Evolutionary conservation across 2,329 filamentous ascomycete genomes (phyloP).

Genomic region (Hymenoscyphus repandus): DNA sequence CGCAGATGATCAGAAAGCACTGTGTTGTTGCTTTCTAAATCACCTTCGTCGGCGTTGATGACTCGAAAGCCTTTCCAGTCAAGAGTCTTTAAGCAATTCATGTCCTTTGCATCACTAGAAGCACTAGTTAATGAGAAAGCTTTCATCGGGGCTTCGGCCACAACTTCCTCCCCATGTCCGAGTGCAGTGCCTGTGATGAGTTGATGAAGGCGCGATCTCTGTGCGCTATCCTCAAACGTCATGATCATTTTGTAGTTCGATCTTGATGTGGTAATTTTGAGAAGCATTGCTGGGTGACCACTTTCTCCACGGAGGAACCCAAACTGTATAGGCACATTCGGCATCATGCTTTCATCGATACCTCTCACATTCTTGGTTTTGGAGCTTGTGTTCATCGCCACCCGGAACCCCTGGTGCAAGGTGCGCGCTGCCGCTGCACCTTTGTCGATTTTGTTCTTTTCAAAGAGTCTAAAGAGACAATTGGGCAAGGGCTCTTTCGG

Average conservation of each 20-base stretch:
- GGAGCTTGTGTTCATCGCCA: conserved; percentile 73
- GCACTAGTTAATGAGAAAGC: conserved; percentile 57
- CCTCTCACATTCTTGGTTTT: conserved; percentile 73
- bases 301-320: conserved; percentile 70
- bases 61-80: conserved; percentile 64
- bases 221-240: conserved; percentile 68
- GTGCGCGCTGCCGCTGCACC: conserved; percentile 68
- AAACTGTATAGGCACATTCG: conserved; percentile 67
- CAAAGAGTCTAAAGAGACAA: conserved; percentile 72
- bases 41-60: conserved; percentile 61
- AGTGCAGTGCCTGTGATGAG: conserved; percentile 69
- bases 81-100: conserved; percentile 31
- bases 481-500: conserved; percentile 66
- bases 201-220: conserved; percentile 66
- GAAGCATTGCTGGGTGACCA: conserved; percentile 57
- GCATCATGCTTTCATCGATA: conserved; percentile 64
- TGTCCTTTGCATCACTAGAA: conserved; percentile 36
- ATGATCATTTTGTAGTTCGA: conserved; percentile 62
- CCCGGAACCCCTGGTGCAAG: conserved; percentile 73
- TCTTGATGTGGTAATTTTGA: conserved; percentile 51
- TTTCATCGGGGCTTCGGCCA: conserved; percentile 62
- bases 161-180: conserved; percentile 62
- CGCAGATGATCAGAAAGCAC: conserved; percentile 73
- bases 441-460: conserved; percentile 60
- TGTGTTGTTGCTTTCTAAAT: conserved; percentile 56